Evolutionary conservation across 305 asterid genomes (phyloP), one percentile per base, ranked within the genome.

Genomic region (Andrographis paniculata): DNA sequence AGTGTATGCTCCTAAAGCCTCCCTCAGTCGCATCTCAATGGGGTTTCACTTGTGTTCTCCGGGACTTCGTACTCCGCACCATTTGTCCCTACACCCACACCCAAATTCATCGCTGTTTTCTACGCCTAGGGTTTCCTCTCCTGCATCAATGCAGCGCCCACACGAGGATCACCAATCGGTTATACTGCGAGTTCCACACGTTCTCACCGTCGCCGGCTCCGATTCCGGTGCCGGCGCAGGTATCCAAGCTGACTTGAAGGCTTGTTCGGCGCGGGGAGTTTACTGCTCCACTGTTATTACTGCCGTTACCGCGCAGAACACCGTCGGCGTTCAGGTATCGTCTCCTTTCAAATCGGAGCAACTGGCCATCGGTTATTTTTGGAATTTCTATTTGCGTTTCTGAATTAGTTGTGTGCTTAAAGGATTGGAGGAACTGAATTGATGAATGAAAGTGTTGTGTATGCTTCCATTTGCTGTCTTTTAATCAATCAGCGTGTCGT

Each of bases 141-240:
- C 12, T 0, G 14, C 6, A 12, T 4, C 42, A 37, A 37, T 37
- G 42, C 42, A 37, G 42, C 17, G 17, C 6, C 42, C 14, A 12
- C 17, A 13, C 4, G 42, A 14, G 8, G 4, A 16, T 14, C 6
- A 13, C 14, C 17, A 13, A 3, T 37, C 42, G 12, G 44, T 21
- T 41, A 55, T 20, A 21, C 56, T 58, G 21, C 85, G 76, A 42
- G 68, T 84, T 20, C 96, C 98, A 6, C 96, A 86, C 60, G 98
- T 86, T n/a, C 74, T 89, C 39, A 76, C 88, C 1, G 82, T 86
- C 16, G 94, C 98, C 19, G 98, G 98, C 23, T 89, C 98, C 46
- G 98, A 89, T 60, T 85, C 98, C 44, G 87, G 96, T 35, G 79
- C 83, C 53, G 96, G 98, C 20, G 98, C 98, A 4, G 96, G 96